Base-by-base conservation (phyloP, 495 filamentous ascomycete genomes). In the Penicillium alfredii region DNA sequence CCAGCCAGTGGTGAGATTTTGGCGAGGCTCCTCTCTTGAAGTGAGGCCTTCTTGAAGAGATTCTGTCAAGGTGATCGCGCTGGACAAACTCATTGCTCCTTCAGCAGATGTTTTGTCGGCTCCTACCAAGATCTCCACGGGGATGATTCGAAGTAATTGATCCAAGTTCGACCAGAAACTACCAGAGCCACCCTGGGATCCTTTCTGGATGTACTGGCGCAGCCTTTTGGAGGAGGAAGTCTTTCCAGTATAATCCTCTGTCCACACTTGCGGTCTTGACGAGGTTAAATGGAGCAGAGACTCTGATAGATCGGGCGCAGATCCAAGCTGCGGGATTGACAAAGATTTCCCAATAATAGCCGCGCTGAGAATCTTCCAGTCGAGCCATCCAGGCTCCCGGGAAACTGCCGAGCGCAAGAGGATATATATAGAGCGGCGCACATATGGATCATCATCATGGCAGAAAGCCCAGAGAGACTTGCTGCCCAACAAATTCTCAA, bases 381-480 rank as follows among this genome's bases (percentile, higher is more conserved):
- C 63, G 17, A 93, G 60, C 39, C 74, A 72, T 15, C 71, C 71
- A 19, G 71, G 67, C 29, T 75, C 69, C 43, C 72, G 77, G 10
- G 71, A 72, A 10, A 87, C 61, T 24, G 70, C 72, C 11, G 58
- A 58, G n/a, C 66, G 64, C 4, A 93, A 53, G 20, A 99, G 67
- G 25, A 75, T 71, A 53, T 84, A 87, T 2, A 81, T 57, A 2
- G 81, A 66, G 23, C 77, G 75, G 30, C 93, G 77, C 5, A 94
- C 80, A 49, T 71, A 77, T 9, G 80, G 45, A 53, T 97, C 88
- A 8, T 76, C 56, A 41, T 79, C 62, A 19, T 70, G 61, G 6
- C 75, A 76, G 46, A 92, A 75, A n/a, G 69, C 66, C 90, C 92
- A 97, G 3, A 97, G 49, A 14, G 78, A 72, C 20, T 74, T 70